Base-by-base conservation (phyloP, 495 filamentous ascomycete species). In the Neurospora tetrasperma region DNA sequence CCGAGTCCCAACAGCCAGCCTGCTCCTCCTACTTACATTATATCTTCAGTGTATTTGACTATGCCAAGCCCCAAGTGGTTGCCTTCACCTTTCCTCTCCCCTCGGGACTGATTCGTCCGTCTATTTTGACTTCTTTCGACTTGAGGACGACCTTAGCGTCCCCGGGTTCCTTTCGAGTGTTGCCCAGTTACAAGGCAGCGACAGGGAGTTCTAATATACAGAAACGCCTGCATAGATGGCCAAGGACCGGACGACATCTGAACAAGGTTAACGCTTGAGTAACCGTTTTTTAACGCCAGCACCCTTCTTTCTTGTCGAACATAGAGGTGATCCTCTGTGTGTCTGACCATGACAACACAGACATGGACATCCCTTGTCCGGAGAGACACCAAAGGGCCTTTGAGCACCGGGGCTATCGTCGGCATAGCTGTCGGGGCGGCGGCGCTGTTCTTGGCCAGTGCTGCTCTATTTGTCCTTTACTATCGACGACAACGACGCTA, bases 371-470 rank as follows among this genome's bases (percentile, higher is more conserved):
- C 54, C 31, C 54, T 66, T 38, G 54, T 66, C 54, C 54, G 54
- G 54, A 66, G 54, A 66, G 54, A 66, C 27, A 66, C 23, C 27
- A 66, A 66, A 18, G 54, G 54, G 14, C 31, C 54, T 35, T 35
- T 85, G 74, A 80, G 80, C 5, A 82, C 83, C 23, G 83, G 83
- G 10, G 80, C 83, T 38, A 85, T 86, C 66, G 82, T 80, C 40
- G 85, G 85, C 31, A 86, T 86, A 43, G 80, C 80, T 14, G 69
- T 82, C 39, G 84, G 81, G 8, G 79, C 77, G 14, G 79, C 75
- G 8, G 74, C 82, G 2, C 74, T 85, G 42, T 82, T 86, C 69
- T 59, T 85, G 14, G 79, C 79, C 5, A 79, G 79, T 4, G 71
- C 76, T 20, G 78, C 71, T 14, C 72, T 86, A 8, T 85, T 86